A percentile compares a stretch with the other conserved stretches of the same genome.
Conservation (phyloP, 176 grass and related monocot genomes). For the Dendrocalamus sinicus region DNA sequence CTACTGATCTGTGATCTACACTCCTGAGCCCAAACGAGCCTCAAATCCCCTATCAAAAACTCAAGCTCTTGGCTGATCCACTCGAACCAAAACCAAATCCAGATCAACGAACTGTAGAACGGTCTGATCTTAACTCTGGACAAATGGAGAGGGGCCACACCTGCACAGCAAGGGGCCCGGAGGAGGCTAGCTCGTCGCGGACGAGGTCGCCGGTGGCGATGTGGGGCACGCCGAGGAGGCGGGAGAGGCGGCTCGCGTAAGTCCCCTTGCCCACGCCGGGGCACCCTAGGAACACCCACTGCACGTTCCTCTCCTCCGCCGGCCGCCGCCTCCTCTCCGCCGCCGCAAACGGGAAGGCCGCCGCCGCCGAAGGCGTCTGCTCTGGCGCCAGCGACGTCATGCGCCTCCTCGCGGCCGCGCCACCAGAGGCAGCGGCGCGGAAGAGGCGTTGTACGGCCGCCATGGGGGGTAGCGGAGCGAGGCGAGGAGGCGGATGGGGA, state of each 20-base stretch:
- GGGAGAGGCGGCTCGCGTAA: slow-evolving; percentile 82
- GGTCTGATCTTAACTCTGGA: background rate
- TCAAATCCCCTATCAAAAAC: background rate
- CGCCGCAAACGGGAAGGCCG: slow-evolving; percentile 13
- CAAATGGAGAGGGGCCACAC: slow-evolving; percentile 14
- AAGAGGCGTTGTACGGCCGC: slow-evolving; percentile 57
- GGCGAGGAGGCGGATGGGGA: background rate
- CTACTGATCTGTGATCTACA: background rate
- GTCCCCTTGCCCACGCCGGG: slow-evolving; percentile 93
- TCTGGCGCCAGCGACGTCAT: slow-evolving; percentile 50
- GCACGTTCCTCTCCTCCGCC: slow-evolving; percentile 71
- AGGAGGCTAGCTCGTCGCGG: slow-evolving; percentile 81
- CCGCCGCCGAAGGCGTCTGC: slow-evolving; percentile 3
- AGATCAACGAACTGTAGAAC: background rate
- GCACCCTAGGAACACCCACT: slow-evolving; percentile 96
- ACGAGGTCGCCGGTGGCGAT: slow-evolving; percentile 96
- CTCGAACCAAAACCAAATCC: slow-evolving; percentile 11
- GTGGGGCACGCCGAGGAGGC: slow-evolving; percentile 80
- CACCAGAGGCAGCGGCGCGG: slow-evolving; percentile 35
- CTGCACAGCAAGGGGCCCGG: slow-evolving; percentile 63
- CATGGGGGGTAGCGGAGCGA: slow-evolving; percentile 42
- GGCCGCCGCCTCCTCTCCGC: slow-evolving; percentile 22
- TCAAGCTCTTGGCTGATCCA: background rate
- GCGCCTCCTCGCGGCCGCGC: slow-evolving; percentile 36
- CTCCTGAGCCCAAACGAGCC: background rate